Evolutionary conservation across 805 yeast genomes (phyloP).

Genomic region (Cyberlindnera xishuangbannaensis): DNA sequence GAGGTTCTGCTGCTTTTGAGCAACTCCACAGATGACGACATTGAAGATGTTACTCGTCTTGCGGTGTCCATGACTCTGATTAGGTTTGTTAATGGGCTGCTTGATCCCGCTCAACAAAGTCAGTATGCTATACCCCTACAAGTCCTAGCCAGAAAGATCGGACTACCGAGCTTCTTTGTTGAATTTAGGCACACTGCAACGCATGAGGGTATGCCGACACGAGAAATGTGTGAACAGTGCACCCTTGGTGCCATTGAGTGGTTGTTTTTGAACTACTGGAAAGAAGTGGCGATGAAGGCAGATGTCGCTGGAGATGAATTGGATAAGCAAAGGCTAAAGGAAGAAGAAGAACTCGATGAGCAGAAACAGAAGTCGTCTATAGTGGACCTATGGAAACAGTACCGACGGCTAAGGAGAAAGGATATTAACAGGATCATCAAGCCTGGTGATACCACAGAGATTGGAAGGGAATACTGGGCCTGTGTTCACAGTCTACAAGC

Average conservation of each 20-base stretch:
- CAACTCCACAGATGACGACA: neutral
- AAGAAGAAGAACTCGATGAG: constrained; percentile 1
- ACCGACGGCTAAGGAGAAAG: constrained; percentile 44
- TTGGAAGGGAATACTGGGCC: constrained; percentile 39
- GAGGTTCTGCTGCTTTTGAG: constrained; percentile 5
- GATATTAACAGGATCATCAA: constrained; percentile 35
- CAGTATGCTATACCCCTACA: constrained; percentile 75
- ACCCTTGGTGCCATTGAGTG: constrained; percentile 61
- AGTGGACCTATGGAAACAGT: constrained; percentile 37
- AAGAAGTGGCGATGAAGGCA: constrained; percentile 12
- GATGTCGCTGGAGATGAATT: constrained; percentile 22
- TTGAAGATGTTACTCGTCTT: constrained; percentile 4
- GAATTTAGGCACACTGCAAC: constrained; percentile 89
- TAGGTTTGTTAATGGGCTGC: constrained; percentile 83
- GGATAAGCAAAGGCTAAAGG: constrained; percentile 33
- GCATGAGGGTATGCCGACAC: constrained; percentile 75
- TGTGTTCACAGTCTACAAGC: constrained; percentile 24
- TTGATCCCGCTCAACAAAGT: constrained; percentile 83
- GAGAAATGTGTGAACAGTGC: constrained; percentile 60
- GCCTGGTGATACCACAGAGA: constrained; percentile 37
- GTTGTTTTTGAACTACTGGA: constrained; percentile 76
- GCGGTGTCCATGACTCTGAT: constrained; percentile 57
- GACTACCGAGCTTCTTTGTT: constrained; percentile 76
- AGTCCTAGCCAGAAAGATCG: constrained; percentile 59
- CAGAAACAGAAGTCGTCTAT: constrained; percentile 14